Percentiles rank a stretch among this genome's conserved stretches.
These are phyloP conservation scores for Microglena sp. DNA, from an alignment of 139 green algal genomes.

Conservation along the genomic window DNA sequence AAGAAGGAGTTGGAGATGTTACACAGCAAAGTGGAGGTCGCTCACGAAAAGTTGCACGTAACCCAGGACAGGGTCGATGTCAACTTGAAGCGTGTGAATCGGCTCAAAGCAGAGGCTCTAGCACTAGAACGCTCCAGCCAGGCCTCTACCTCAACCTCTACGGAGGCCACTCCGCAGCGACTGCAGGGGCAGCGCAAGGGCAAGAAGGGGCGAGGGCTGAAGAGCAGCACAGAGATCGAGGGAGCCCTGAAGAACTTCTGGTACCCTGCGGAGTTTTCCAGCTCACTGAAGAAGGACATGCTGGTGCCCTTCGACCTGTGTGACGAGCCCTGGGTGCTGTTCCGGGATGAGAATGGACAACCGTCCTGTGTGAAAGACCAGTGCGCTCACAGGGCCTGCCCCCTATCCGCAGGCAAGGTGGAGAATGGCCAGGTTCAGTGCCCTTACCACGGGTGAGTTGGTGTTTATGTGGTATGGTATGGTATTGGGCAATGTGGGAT, in stretches of 20 bases:
- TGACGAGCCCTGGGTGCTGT: constrained; percentile 92
- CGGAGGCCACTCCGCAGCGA: background rate
- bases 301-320: constrained; percentile 86
- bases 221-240: constrained; percentile 50
- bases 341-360: constrained; percentile 60
- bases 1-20: constrained; percentile 46
- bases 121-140: background rate
- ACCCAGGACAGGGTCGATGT: constrained; percentile 51
- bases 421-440: constrained; percentile 61
- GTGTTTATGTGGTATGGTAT: no score
- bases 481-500: no score
- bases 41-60: constrained; percentile 29
- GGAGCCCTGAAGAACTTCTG: constrained; percentile 55
- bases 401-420: constrained; percentile 75
- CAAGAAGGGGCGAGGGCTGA: constrained; percentile 22
- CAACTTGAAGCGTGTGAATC: constrained; percentile 61
- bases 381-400: constrained; percentile 93
- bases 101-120: constrained; percentile 52
- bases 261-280: constrained; percentile 58
- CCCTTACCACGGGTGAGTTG: constrained; percentile 75
- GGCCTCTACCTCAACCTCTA: no score
- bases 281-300: constrained; percentile 30
- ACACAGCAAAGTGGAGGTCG: constrained; percentile 33
- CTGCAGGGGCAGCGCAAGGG: background rate
- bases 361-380: constrained; percentile 74